Base-by-base conservation (phyloP, 768 basidiomycete genomes). In the Sarcodon aspratus region DNA sequence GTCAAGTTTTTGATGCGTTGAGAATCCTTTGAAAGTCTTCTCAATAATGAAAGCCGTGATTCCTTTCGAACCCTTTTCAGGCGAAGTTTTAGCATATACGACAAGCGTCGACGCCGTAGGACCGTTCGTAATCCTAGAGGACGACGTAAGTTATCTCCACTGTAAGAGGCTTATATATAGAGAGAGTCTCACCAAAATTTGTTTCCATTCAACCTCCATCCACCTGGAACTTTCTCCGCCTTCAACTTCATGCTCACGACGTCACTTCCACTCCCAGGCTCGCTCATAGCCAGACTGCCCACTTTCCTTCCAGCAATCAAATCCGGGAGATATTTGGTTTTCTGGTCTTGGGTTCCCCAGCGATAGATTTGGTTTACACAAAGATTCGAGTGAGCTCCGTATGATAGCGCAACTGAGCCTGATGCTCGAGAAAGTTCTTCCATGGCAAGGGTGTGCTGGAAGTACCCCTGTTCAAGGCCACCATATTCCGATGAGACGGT, bases 41-140 rank as follows among this genome's bases (percentile, higher is more conserved):
- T 95, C 91, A 52, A 97, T 71, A 54, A 96, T 80, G 64, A 96
- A 96, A 0, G 93, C 79, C 0, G 93, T 95, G 54, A 96, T 91
- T 17, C 93, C 91, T 60, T 85, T 93, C 13, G 87, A 85, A 12
- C 79, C 82, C 55, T 78, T 78, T 37, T 80, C 69, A 0, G 86
- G 87, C 11, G 76, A 72, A 4, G 90, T 89, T 66, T 92, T 93
- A 12, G 93, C 93, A 63, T 97, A 97, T 5, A 96, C 87, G 6
- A 97, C 82, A 11, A 95, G 72, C 0, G 91, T 94, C 13, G 89
- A 91, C 5, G 93, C 93, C 33, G 80, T 71, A 1, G 93, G 92
- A 2, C 94, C 93, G 62, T 97, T 96, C 11, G 92, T 95, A 61
- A 95, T 95, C 91, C 91, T 93, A 52, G 0, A 21, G 37, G 10